A percentile compares a stretch with the other conserved stretches of the same genome.
These are phyloP conservation scores for Euphorbia tirucalli DNA, from an alignment of 345 rosid genomes.

Conservation along the genomic window DNA sequence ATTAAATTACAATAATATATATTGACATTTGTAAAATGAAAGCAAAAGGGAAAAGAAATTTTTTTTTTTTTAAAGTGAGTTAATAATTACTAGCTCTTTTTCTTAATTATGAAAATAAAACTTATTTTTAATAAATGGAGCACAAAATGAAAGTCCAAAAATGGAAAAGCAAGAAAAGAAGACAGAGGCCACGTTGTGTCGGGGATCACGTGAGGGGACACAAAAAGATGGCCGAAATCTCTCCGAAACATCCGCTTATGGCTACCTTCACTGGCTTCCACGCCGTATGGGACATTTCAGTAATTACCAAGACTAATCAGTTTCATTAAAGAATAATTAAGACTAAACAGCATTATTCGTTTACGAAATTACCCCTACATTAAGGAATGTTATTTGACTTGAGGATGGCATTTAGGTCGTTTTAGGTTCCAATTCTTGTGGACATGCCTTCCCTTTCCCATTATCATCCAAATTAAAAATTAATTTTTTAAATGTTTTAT, in stretches of 20 bases:
- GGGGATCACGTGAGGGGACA: neutral
- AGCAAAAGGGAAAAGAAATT: too few species aligned
- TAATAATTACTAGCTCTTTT: too few species aligned
- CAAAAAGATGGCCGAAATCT: slow-evolving; percentile 15
- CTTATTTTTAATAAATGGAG: too few species aligned
- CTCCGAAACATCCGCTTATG: slow-evolving; percentile 36
- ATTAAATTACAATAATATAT: too few species aligned
- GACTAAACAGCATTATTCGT: neutral
- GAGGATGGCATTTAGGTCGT: neutral
- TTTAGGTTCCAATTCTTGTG: neutral
- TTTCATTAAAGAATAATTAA: neutral
- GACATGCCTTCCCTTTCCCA: too few species aligned
- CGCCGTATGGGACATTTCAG: neutral
- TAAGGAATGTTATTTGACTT: slow-evolving; percentile 9
- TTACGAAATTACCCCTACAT: slow-evolving; percentile 16
- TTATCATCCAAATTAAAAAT: too few species aligned
- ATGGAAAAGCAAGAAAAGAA: neutral
- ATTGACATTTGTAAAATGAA: too few species aligned
- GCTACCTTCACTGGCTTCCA: slow-evolving; percentile 14
- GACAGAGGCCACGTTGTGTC: neutral
- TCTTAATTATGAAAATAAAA: too few species aligned
- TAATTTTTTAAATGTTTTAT: too few species aligned
- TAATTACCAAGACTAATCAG: too few species aligned
- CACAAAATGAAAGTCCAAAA: too few species aligned
- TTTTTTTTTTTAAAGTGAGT: too few species aligned